Base-by-base conservation (phyloP, 768 basidiomycete genomes). In the Leccinum truebloodii region DNA sequence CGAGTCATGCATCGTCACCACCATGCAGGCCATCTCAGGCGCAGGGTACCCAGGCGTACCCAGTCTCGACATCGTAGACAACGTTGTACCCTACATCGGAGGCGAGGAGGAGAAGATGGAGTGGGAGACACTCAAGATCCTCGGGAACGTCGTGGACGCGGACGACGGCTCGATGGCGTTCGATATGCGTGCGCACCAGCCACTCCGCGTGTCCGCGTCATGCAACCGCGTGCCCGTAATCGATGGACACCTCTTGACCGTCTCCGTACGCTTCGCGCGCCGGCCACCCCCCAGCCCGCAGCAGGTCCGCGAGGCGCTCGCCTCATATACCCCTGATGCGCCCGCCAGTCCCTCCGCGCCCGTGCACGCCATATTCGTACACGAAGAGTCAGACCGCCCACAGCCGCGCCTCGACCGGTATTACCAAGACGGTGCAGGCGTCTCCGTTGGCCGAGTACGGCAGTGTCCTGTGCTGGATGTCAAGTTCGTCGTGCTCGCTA, bases 101-200 rank as follows among this genome's bases (percentile, higher is more conserved):
- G 94, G 95, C 53, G 96, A 98, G 71, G 92, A 94, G 68, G 97
- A 98, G 72, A 99, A 98, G 74, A 94, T 98, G 65, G 96, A 99
- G 73, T 99, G 97, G 97, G 97, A 99, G 78, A 89, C 93, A 6
- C 83, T 91, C 67, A 99, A 98, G 80, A 99, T 99, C 69, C 86
- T 99, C 22, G 96, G 97, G 24, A 94, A 89, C 3, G 67, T 98
- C 59, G 68, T 79, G 3, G 78, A 83, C 26, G 80, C 80, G 53
- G 86, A 87, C 58, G 77, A 81, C 34, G 83, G 82, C 2, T 64
- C 72, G 6, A 83, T 82, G 59, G 69, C 83, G 12, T 98, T 97
- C 73, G 95, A 97, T 71, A 88, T 93, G 84, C 94, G 94, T 76
- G 77, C 86, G 1, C 70, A 71, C n/a, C 80, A 86, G 44, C 93